Evolutionary conservation across 495 filamentous ascomycete species (phyloP), one percentile per base, ranked within the genome.

Genomic region (Achaetomiella virescens): DNA sequence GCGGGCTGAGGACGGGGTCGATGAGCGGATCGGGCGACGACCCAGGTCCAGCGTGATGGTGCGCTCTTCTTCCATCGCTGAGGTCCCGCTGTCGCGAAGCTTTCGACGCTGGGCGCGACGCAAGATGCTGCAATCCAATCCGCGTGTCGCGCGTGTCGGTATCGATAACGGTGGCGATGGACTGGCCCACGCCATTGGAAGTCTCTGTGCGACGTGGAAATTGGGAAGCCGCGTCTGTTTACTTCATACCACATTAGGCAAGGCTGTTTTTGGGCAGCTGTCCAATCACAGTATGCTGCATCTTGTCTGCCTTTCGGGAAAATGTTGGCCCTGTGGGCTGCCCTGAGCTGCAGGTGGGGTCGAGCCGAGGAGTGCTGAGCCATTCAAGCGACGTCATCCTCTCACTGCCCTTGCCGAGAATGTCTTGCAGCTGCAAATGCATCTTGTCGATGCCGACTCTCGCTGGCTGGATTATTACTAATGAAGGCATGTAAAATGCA

Each of bases 1-100:
- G 47, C 18, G 59, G 50, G 50, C 54, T 62, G 35, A 57, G 56
- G 47, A 60, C 51, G 9, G 57, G 48, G 57, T 77, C 73, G 54
- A 69, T 71, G 20, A 78, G 65, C 50, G 76, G 76, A 58, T 78
- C 76, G 25, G 76, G 75, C 48, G 76, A 78, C 49, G 75, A 76
- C 50, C 68, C 59, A 46, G 63, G 57, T 75, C 73, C 46, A 70
- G 51, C 49, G 63, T 71, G 59, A 63, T 60, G 38, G 63, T 62
- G 54, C 43, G 53, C 44, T 62, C 63, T 24, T 54, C 58, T 7
- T 61, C 59, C 55, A 52, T 55, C 50, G 43, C 49, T 33, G 51
- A 51, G 42, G 36, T 15, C 51, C 46, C n/a, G 48, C 36, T 40
- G 56, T 33, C 45, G 38, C 38, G 17, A 17, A 25, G 27, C 27